A percentile compares a stretch with the other conserved stretches of the same genome.
These are phyloP conservation scores for Infundibulicybe gibba DNA, from an alignment of 768 basidiomycete species.

Conservation along the genomic window DNA sequence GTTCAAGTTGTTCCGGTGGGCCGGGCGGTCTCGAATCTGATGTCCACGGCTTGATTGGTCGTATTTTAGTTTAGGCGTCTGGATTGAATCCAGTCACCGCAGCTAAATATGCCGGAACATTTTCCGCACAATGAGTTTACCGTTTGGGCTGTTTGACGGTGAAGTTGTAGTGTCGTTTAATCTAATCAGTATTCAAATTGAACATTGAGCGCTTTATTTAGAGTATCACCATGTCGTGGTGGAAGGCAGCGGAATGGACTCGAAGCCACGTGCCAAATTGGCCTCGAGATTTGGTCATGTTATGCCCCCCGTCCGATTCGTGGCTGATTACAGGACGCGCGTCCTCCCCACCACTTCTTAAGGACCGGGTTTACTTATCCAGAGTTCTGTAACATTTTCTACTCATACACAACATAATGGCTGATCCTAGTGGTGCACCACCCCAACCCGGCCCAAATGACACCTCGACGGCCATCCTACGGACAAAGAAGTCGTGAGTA, in stretches of 20 bases:
- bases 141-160: no score
- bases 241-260: slow-evolving; percentile 2
- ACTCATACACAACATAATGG: slow-evolving; percentile 36
- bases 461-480: slow-evolving; percentile 89
- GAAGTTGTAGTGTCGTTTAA: no score
- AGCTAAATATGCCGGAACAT: no score
- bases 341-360: slow-evolving; percentile 28
- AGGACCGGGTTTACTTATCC: slow-evolving; percentile 15
- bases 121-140: no score
- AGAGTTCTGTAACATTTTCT: slow-evolving; percentile 14
- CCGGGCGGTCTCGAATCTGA: no score
- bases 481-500: slow-evolving; percentile 96
- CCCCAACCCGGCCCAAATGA: slow-evolving; percentile 88
- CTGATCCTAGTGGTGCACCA: slow-evolving; percentile 81
- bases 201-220: background rate
- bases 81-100: no score
- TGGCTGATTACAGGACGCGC: slow-evolving; percentile 30
- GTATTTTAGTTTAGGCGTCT: no score
- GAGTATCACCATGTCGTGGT: background rate
- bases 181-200: no score
- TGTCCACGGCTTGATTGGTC: no score
- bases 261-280: slow-evolving; percentile 23
- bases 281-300: no score
- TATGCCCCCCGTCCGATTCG: slow-evolving; percentile 28
- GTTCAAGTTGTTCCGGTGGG: no score